Percentiles rank a stretch among this genome's conserved stretches.
Evolutionary conservation across 441 rosid species (phyloP).

Genomic region (Cnidoscolus chayamansa): DNA sequence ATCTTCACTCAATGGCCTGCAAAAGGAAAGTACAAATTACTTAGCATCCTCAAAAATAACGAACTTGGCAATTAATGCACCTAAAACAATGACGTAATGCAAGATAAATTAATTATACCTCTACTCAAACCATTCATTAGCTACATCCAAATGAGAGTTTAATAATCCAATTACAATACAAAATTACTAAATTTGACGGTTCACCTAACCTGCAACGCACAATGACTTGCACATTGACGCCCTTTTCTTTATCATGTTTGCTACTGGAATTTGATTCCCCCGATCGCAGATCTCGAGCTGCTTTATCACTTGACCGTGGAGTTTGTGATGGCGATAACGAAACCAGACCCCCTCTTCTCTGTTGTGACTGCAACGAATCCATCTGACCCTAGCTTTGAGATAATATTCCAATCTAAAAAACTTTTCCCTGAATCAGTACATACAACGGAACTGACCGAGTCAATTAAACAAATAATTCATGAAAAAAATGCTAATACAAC

Average conservation of each 20-base stretch:
- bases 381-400: constrained; percentile 22
- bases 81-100: no score
- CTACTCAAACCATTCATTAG: background rate
- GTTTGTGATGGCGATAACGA: constrained; percentile 83
- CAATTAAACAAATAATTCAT: background rate
- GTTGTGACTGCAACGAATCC: constrained; percentile 54
- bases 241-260: constrained; percentile 85
- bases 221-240: constrained; percentile 92
- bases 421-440: background rate
- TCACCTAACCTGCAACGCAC: constrained; percentile 84
- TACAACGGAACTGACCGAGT: constrained; percentile 2
- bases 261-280: constrained; percentile 59
- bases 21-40: constrained; percentile 12
- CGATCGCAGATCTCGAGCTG: constrained; percentile 74
- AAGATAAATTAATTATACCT: background rate
- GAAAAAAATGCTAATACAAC: background rate
- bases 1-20: constrained; percentile 86
- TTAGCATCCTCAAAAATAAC: background rate
- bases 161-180: background rate
- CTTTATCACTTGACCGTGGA: constrained; percentile 82
- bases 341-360: constrained; percentile 64
- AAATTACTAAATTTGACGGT: background rate
- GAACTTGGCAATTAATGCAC: background rate
- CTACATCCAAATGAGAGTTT: background rate
- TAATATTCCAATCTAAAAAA: background rate